A percentile compares a stretch with the other conserved stretches of the same genome.
Evolutionary conservation across 768 basidiomycete species (phyloP).

Genomic region (Kwoniella mangroviensis): DNA sequence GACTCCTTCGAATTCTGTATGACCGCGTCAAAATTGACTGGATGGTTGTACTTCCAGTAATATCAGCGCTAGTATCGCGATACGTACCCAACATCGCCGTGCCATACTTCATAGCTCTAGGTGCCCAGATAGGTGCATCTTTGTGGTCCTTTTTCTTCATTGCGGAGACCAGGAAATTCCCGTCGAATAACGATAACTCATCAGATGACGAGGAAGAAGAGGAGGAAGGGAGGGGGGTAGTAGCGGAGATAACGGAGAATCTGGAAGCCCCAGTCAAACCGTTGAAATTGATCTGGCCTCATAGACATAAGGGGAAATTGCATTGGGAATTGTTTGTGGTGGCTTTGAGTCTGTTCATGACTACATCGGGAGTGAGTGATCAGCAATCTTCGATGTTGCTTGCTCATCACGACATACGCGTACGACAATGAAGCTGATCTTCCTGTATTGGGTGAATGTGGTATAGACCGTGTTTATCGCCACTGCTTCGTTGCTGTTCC

Average conservation of each 20-base stretch:
- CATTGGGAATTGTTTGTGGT: conserved; percentile 45
- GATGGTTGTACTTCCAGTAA: conserved; percentile 23
- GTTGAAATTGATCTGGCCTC: conserved; percentile 41
- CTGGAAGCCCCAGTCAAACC: conserved; percentile 43
- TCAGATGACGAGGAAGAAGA: conserved; percentile 24
- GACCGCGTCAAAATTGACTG: no score
- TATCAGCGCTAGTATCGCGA: conserved; percentile 44
- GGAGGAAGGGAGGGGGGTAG: neutral
- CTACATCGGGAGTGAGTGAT: conserved; percentile 42
- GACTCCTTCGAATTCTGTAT: neutral
- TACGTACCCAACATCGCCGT: conserved; percentile 41
- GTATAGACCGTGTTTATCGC: conserved; percentile 49
- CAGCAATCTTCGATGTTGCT: neutral
- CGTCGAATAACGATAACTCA: conserved; percentile 18
- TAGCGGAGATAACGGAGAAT: conserved; percentile 26
- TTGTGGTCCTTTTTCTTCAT: conserved; percentile 40
- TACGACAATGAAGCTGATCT: neutral
- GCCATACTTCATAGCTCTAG: conserved; percentile 49
- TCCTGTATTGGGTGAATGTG: neutral
- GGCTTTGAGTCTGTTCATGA: conserved; percentile 44
- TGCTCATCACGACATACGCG: no score
- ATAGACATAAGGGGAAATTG: conserved; percentile 33
- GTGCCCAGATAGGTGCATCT: conserved; percentile 37
- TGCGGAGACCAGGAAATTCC: conserved; percentile 38
- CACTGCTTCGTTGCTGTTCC: conserved; percentile 47